Percentiles rank a stretch among this genome's conserved stretches.
Conservation (phyloP, 805 yeast genomes). For the Suhomyces sp. region DNA sequence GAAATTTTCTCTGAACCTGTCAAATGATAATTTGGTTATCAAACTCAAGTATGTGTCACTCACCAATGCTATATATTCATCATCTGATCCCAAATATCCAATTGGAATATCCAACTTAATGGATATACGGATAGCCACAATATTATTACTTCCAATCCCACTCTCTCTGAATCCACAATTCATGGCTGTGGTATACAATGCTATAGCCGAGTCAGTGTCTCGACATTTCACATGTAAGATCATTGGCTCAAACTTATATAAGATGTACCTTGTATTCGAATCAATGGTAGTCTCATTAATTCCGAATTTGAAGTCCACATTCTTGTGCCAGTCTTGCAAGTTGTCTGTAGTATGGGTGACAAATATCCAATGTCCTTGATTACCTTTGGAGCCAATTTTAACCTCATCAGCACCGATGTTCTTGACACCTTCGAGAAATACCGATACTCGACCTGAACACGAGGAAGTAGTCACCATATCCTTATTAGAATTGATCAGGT, state of each 20-base stretch:
- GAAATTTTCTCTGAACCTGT: conserved; percentile 66
- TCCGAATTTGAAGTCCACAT: conserved; percentile 20
- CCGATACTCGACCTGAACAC: conserved; percentile 84
- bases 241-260: conserved; percentile 82
- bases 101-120: conserved; percentile 76
- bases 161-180: conserved; percentile 83
- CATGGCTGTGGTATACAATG: conserved; percentile 69
- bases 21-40: conserved; percentile 54
- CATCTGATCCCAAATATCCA: conserved; percentile 46
- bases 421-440: conserved; percentile 75
- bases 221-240: conserved; percentile 83
- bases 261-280: conserved; percentile 49
- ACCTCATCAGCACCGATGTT: conserved; percentile 15
- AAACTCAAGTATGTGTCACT: conserved; percentile 48
- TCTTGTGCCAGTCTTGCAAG: conserved; percentile 50
- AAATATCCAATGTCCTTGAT: conserved; percentile 80
- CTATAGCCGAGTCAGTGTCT: conserved; percentile 54
- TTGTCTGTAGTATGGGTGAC: conserved; percentile 64
- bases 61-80: conserved; percentile 46
- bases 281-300: conserved; percentile 7
- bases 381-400: conserved; percentile 78
- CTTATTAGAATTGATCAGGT: conserved; percentile 57
- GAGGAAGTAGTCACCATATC: conserved; percentile 85
- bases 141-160: conserved; percentile 76
- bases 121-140: conserved; percentile 76